Percentiles rank a stretch among this genome's conserved stretches.
phyloP scores from a whole-genome alignment of 805 yeast genomes.

The Pichia cabralensis region DNA sequence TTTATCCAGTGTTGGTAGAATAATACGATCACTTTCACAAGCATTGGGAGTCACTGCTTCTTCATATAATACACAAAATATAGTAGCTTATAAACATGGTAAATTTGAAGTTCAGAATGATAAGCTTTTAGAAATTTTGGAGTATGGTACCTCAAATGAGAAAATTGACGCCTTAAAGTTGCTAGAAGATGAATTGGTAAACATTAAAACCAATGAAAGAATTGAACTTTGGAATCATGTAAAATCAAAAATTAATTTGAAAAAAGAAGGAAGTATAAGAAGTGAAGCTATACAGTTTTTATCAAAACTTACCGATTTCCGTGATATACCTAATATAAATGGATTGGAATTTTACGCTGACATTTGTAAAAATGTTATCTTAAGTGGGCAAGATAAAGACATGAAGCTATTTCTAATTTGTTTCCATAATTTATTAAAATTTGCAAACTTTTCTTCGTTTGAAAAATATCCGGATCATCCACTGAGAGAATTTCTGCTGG shows the following conservation, averaged over 20 bases:
- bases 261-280: slow-evolving; percentile 27
- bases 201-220: slow-evolving; percentile 44
- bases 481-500: slow-evolving; percentile 10
- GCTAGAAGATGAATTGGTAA: slow-evolving; percentile 40
- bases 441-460: slow-evolving; percentile 19
- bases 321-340: slow-evolving; percentile 39
- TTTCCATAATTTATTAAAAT: slow-evolving; percentile 38
- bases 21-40: slow-evolving; percentile 6
- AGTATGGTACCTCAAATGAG: slow-evolving; percentile 16
- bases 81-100: slow-evolving; percentile 6
- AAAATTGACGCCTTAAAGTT: slow-evolving; percentile 43
- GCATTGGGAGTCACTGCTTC: slow-evolving; percentile 6
- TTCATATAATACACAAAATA: slow-evolving; percentile 1
- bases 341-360: slow-evolving; percentile 51
- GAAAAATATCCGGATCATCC: slow-evolving; percentile 13
- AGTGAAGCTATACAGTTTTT: slow-evolving; percentile 45
- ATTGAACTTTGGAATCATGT: slow-evolving; percentile 73
- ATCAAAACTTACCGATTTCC: slow-evolving; percentile 43
- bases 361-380: slow-evolving; percentile 35
- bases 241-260: slow-evolving; percentile 37
- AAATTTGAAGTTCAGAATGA: slow-evolving; percentile 11
- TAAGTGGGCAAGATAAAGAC: slow-evolving; percentile 30
- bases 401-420: slow-evolving; percentile 33
- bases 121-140: slow-evolving; percentile 13
- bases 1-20: neutral